phyloP scores from a whole-genome alignment of 768 basidiomycete genomes.

The Xerocomellus dryophilus region DNA sequence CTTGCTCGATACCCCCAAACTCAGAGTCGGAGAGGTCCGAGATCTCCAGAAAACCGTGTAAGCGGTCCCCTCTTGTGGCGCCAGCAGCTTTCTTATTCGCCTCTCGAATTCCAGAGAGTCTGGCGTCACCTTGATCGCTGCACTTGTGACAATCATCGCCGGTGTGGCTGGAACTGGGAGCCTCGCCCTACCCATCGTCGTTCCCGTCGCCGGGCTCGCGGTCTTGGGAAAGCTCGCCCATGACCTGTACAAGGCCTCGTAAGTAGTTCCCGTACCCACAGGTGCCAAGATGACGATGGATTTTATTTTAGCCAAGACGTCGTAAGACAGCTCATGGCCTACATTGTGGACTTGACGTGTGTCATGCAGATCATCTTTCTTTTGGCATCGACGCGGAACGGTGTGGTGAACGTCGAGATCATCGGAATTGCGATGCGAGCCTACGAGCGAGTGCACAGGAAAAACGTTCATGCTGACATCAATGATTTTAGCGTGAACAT shows the following conservation, averaged over 20 bases:
- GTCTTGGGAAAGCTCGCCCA: neutral
- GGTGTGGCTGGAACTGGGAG: neutral
- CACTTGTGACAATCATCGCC: conserved; percentile 4
- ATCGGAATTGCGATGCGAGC: neutral
- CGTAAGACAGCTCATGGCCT: neutral
- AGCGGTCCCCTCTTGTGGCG: neutral
- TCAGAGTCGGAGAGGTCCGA: neutral
- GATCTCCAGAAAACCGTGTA: neutral
- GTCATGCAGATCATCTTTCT: conserved; percentile 2
- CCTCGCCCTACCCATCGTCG: conserved; percentile 1
- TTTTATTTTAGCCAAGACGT: neutral
- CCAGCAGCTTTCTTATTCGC: neutral
- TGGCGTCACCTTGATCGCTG: neutral
- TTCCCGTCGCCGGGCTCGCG: neutral
- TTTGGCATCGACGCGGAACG: too few relatives aligned
- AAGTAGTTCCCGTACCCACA: neutral
- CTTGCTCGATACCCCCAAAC: neutral
- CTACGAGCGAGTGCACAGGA: neutral
- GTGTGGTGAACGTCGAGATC: too few relatives aligned
- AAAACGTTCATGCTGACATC: neutral
- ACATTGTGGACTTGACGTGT: neutral
- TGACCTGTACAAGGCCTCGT: conserved; percentile 2
- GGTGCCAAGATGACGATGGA: too few relatives aligned
- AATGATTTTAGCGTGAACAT: neutral
- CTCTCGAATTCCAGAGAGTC: neutral